These are phyloP conservation scores for Metschnikowia continentalis DNA, from an alignment of 805 yeast genomes.

Conservation along the genomic window DNA sequence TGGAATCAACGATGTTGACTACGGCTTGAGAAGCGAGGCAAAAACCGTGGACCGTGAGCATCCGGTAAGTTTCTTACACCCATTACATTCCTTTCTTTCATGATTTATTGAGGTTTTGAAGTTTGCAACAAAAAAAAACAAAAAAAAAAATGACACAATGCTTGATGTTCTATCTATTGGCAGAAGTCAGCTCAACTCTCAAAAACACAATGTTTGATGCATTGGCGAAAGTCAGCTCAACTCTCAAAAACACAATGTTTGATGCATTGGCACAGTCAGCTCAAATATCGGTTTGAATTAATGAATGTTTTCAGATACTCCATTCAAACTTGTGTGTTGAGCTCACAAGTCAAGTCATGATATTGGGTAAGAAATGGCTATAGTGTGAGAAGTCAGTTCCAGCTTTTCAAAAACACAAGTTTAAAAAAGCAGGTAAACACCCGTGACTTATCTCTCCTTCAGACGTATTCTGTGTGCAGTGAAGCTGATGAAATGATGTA, in stretches of 20 bases:
- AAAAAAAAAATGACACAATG: background rate
- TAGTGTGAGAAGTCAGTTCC: conserved; percentile 72
- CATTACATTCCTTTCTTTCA: conserved; percentile 67
- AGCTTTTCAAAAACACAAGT: conserved; percentile 72
- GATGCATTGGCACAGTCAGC: too few species aligned
- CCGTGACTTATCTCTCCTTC: conserved; percentile 73
- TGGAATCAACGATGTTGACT: conserved; percentile 11
- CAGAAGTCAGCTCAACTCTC: too few species aligned
- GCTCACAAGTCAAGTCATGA: conserved; percentile 83
- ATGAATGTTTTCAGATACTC: conserved; percentile 63
- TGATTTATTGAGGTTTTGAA: conserved; percentile 60
- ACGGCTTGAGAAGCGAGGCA: conserved; percentile 11
- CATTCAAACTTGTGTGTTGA: conserved; percentile 65
- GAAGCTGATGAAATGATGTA: conserved; percentile 54
- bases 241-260: too few species aligned
- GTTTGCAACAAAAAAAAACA: conserved; percentile 15
- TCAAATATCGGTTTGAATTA: background rate
- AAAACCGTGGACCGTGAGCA: conserved; percentile 24
- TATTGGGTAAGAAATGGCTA: conserved; percentile 94
- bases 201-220: background rate
- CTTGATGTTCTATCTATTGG: background rate
- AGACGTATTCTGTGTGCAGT: conserved; percentile 49
- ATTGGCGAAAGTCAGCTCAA: too few species aligned
- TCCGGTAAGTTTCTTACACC: conserved; percentile 72
- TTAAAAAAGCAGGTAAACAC: conserved; percentile 78